These are phyloP conservation scores for Gossypium anomalum DNA, from an alignment of 345 rosid species.

Conservation along the genomic window DNA sequence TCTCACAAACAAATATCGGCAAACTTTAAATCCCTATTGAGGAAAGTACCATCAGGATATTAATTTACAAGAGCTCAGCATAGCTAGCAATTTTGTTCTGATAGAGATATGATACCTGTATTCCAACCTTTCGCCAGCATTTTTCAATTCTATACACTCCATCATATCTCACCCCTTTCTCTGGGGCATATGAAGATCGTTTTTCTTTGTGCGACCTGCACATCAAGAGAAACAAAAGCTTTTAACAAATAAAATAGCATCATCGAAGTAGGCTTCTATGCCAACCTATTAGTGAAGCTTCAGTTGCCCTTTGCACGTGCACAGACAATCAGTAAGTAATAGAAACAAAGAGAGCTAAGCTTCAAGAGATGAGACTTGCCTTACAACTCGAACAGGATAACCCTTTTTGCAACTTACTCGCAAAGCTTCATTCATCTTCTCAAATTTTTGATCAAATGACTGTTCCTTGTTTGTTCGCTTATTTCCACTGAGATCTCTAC, in stretches of 20 bases:
- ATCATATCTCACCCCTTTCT: conserved; percentile 57
- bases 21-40: conserved; percentile 44
- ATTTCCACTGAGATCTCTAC: conserved; percentile 59
- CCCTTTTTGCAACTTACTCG: conserved; percentile 59
- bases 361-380: conserved; percentile 30
- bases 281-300: neutral
- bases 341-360: neutral
- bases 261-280: neutral
- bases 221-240: conserved; percentile 2
- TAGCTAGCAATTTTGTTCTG: neutral
- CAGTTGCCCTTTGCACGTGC: neutral
- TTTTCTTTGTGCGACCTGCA: conserved; percentile 57
- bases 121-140: conserved; percentile 62
- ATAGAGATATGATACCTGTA: conserved; percentile 31
- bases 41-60: conserved; percentile 8
- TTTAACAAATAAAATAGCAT: neutral
- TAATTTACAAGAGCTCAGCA: neutral
- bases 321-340: neutral
- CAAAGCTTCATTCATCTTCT: conserved; percentile 45
- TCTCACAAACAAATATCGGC: conserved; percentile 60
- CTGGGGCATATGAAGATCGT: conserved; percentile 63
- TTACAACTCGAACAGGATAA: conserved; percentile 63
- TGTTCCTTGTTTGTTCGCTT: conserved; percentile 56
- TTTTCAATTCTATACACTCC: conserved; percentile 67
- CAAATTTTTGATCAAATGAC: conserved; percentile 53